Evolutionary conservation across 106 monocot species (phyloP), one percentile per base, ranked within the genome.

Genomic region (Dactylorhiza incarnata): DNA sequence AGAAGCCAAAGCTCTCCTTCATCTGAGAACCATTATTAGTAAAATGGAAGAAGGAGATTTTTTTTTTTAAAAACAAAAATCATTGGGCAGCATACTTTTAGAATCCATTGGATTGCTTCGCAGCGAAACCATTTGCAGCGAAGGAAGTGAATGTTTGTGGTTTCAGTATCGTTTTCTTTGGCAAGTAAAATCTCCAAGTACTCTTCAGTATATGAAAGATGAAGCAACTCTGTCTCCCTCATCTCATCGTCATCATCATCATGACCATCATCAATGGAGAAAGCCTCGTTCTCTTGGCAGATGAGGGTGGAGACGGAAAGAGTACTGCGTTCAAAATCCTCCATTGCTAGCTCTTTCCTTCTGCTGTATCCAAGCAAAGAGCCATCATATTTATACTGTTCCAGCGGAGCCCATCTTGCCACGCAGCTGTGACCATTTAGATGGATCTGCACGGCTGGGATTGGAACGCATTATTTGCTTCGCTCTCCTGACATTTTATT

Each of bases 101-200:
- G 79, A 74, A 95, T 90, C 95, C 95, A 95, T 59, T 69, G 78
- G 56, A 95, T 76, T 49, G 90, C 86, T 29, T 79, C 84, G 20
- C 74, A 78, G 24, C 95, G 95, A 24, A 81, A 82, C 66, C 59
- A 69, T 61, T 75, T 78, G 62, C 63, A 0, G 14, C 26, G 2
- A 61, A 62, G 48, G 72, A 53, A 56, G 17, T 56, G n/a, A 56
- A 37, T 6, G 10, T 22, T 13, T 49, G 43, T 65, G 17, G 44
- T 43, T 22, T 49, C 55, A 44, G 54, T 70, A 72, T 55, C 84
- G 52, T 56, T 75, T 68, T 87, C 95, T 68, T 62, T 89, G 13
- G 80, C 71, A 46, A 91, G 75, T 48, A 95, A 73, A 23, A 17
- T 78, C 85, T 81, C 85, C 25, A 95, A 95, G 48, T 84, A 82